Base-by-base conservation (phyloP, 352 stramenopile species). In the Phytophthora sojae region DNA sequence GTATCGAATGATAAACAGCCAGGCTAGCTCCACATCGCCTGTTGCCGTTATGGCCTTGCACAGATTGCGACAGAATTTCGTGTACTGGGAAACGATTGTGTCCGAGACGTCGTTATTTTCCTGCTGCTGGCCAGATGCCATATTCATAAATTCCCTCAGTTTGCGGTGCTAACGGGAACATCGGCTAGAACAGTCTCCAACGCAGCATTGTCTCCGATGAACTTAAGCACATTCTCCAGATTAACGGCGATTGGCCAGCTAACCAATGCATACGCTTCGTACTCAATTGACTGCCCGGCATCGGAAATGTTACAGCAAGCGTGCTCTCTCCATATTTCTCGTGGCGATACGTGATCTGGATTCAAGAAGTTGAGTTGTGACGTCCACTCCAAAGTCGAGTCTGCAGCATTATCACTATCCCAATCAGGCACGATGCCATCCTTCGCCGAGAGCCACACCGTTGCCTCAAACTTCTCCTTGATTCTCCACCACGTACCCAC, bases 81-180 rank as follows among this genome's bases (percentile, higher is more conserved):
- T 25, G 17, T 52, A 69, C 23, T 25, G 19, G 7, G 32, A 30
- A 9, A 45, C 25, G 17, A 11, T 37, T 7, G 29, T 23, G 9
- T 17, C 23, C 5, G 12, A 19, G 17, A 14, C 0, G 7, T 66
- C 30, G 5, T 6, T 11, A 30, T 42, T 7, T 12, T 53, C 35
- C 21, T 44, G 14, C 7, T 52, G 19, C 4, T 52, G 50, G 5
- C 32, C 47, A 17, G 49, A 58, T 19, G 49, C 49, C n/a, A 66
- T 58, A n/a, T 57, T 61, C 61, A 68, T 50, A 35, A 68, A 42
- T 17, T 21, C 11, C 30, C n/a, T 37, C 25, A 68, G 17, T n/a
- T 57, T 6, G 52, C 30, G 5, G 61, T 17, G 26, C 14, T 50
- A 9, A 61, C 52, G 7, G 21, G 39, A 23, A 56, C 23, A 26